These are phyloP conservation scores for Thyridium curvatum DNA, from an alignment of 2,329 filamentous ascomycete genomes.

Conservation along the genomic window DNA sequence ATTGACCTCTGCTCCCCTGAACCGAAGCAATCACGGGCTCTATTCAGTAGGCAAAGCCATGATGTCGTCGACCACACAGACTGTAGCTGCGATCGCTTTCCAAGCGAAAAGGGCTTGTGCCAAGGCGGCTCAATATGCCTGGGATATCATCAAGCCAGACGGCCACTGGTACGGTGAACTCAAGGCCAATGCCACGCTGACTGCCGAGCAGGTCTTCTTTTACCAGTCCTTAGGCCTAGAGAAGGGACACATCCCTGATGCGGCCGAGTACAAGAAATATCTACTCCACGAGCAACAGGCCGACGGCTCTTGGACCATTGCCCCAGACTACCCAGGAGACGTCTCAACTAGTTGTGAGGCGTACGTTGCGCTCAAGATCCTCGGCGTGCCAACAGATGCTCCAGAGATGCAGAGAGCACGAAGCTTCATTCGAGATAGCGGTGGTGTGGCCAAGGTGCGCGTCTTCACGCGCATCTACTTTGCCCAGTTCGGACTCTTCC, in stretches of 20 bases:
- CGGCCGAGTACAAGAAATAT: slow-evolving; percentile 1
- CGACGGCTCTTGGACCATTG: slow-evolving; percentile 6
- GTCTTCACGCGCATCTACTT: slow-evolving; percentile 10
- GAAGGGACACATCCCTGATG: neutral
- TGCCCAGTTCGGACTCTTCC: slow-evolving; percentile 21
- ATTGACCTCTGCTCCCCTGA: no score
- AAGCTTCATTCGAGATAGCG: slow-evolving; percentile 14
- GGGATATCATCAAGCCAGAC: slow-evolving; percentile 2
- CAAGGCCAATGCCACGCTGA: slow-evolving; percentile 1
- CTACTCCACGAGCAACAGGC: slow-evolving; percentile 3
- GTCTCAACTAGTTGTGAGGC: slow-evolving; percentile 20
- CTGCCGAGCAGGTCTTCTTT: slow-evolving; percentile 4
- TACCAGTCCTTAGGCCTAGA: slow-evolving; percentile 1
- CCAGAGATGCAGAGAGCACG: slow-evolving; percentile 13
- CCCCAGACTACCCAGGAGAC: slow-evolving; percentile 3
- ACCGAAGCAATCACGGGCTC: no score
- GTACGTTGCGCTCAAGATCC: slow-evolving; percentile 25
- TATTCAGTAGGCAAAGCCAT: no score
- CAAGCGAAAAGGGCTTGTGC: neutral
- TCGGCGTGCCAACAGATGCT: slow-evolving; percentile 12
- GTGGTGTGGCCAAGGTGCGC: slow-evolving; percentile 22
- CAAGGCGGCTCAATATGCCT: slow-evolving; percentile 2
- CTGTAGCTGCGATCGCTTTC: neutral
- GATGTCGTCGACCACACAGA: no score
- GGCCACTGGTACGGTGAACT: slow-evolving; percentile 5